Evolutionary conservation across 495 filamentous ascomycete genomes (phyloP).

Genomic region (Astrothelium macrocarpum): DNA sequence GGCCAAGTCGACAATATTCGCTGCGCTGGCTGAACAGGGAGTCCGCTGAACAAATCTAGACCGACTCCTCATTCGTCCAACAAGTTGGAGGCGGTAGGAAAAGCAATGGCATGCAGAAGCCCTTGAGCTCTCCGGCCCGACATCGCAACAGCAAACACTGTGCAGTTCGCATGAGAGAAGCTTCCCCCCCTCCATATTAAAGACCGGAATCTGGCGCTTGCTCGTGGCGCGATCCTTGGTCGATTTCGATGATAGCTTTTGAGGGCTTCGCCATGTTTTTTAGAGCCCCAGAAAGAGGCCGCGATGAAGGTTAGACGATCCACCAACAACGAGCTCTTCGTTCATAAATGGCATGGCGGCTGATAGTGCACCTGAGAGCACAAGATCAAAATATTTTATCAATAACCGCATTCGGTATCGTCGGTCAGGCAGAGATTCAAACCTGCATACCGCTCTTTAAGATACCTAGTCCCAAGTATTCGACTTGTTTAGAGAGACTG

Average conservation of each 20-base stretch:
- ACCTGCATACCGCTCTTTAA: constrained; percentile 4
- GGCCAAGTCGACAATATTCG: too few species aligned
- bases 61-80: not conserved
- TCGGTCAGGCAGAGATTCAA: not conserved
- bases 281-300: too few species aligned
- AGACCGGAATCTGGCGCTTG: too few species aligned
- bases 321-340: not conserved
- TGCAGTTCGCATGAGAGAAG: not conserved
- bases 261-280: too few species aligned
- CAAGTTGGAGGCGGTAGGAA: not conserved
- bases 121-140: too few species aligned
- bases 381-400: not conserved
- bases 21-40: too few species aligned
- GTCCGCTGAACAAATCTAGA: too few species aligned
- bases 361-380: not conserved
- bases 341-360: not conserved
- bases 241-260: too few species aligned
- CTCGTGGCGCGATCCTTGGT: too few species aligned
- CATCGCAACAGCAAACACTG: not conserved
- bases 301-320: not conserved
- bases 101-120: not conserved
- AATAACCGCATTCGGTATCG: constrained; percentile 2
- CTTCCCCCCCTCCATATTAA: too few species aligned
- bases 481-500: not conserved
- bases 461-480: not conserved